phyloP scores from a whole-genome alignment of 2,329 filamentous ascomycete species.

The Rachicladosporium sp. region DNA sequence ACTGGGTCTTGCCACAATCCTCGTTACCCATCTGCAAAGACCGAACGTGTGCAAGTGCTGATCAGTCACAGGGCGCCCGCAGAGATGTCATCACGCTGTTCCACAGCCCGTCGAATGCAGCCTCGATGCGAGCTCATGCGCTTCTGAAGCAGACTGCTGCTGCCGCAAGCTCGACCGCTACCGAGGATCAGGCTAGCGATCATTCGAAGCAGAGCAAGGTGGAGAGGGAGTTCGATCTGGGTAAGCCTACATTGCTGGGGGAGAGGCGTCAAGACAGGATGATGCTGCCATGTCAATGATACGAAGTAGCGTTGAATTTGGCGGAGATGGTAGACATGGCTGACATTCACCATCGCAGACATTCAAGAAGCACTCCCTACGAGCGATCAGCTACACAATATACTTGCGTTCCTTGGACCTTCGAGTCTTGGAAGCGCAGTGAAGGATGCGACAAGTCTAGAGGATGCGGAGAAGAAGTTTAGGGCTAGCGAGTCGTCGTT shows the following conservation, averaged over 20 bases:
- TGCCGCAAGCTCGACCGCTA: conserved; percentile 53
- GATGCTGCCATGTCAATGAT: not conserved
- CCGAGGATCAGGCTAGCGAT: conserved; percentile 61
- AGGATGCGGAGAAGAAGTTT: conserved; percentile 69
- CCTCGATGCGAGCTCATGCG: conserved; percentile 60
- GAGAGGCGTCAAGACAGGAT: not conserved
- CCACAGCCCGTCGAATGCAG: conserved; percentile 64
- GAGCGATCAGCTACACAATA: conserved; percentile 66
- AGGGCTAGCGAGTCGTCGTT: conserved; percentile 58
- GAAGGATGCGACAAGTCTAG: conserved; percentile 57
- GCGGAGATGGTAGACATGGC: not conserved
- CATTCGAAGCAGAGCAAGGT: conserved; percentile 47
- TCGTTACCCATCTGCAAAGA: not conserved
- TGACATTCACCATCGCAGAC: conserved; percentile 30
- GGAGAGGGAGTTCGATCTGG: conserved; percentile 66
- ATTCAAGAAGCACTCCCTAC: conserved; percentile 73
- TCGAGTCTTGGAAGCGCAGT: conserved; percentile 53
- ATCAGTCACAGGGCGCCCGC: conserved; percentile 14
- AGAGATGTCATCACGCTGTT: conserved; percentile 90
- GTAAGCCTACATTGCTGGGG: conserved; percentile 12
- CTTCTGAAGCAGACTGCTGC: conserved; percentile 72
- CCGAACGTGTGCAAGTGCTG: not conserved
- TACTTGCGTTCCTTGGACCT: conserved; percentile 67
- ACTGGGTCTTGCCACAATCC: not conserved
- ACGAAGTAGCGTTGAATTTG: not conserved